Evolutionary conservation across 202 grass and related monocot genomes (phyloP).

Genomic region (Setaria italica): DNA sequence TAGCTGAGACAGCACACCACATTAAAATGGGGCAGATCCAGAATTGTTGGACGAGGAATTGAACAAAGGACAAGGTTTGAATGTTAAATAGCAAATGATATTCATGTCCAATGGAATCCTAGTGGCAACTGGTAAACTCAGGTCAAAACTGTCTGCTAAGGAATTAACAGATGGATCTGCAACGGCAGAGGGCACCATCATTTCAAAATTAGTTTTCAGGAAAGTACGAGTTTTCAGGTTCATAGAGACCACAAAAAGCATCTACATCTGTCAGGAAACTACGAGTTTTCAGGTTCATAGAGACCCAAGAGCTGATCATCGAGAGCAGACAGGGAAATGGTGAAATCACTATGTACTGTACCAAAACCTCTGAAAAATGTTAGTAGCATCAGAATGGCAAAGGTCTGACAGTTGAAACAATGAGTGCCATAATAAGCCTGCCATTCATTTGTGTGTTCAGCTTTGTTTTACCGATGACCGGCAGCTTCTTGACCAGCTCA

Average conservation of each 20-base stretch:
- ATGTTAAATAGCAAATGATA: slow-evolving; percentile 37
- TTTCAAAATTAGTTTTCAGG: background rate
- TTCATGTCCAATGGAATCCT: slow-evolving; percentile 12
- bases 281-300: background rate
- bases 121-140: background rate
- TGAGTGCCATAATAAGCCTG: slow-evolving; percentile 54
- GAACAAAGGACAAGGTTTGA: slow-evolving; percentile 38
- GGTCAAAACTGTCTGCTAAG: too few relatives aligned
- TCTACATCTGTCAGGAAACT: slow-evolving; percentile 29
- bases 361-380: background rate
- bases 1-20: too few relatives aligned
- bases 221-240: too few relatives aligned
- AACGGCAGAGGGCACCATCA: background rate
- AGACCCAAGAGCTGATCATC: background rate
- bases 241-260: background rate
- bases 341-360: background rate
- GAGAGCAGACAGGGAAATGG: background rate
- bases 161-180: background rate
- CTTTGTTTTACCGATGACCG: slow-evolving; percentile 62
- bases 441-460: slow-evolving; percentile 30
- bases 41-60: slow-evolving; percentile 46
- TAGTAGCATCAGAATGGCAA: background rate
- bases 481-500: slow-evolving; percentile 45
- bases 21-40: too few relatives aligned
- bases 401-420: background rate